Evolutionary conservation across 305 asterid genomes (phyloP).

Genomic region (Solanum chacoense): DNA sequence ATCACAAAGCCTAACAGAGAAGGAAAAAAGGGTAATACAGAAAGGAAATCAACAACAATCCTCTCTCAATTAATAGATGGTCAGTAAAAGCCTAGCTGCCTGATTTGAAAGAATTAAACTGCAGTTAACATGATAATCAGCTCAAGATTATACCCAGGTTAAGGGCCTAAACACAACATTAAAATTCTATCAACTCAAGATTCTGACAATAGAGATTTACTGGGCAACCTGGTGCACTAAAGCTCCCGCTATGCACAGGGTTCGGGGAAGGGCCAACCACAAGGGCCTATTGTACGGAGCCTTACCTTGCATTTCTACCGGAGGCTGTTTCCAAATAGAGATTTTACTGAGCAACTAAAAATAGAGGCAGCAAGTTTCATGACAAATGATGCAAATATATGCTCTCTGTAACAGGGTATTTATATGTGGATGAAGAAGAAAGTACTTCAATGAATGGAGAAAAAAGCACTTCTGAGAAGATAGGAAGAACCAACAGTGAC

Average conservation of each 20-base stretch:
- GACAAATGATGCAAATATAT: not conserved
- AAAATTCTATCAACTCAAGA: not conserved
- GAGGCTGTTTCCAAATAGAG: not conserved
- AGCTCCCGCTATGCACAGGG: not conserved
- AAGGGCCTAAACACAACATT: not conserved
- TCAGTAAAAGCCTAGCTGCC: not conserved
- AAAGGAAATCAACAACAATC: not conserved
- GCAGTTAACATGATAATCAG: not conserved
- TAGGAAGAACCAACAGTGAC: not conserved
- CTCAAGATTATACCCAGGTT: not conserved
- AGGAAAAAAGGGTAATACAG: not conserved
- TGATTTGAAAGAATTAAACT: not conserved
- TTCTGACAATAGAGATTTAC: not conserved
- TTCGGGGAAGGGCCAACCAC: not conserved
- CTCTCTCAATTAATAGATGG: not conserved
- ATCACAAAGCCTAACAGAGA: slow-evolving; percentile 70
- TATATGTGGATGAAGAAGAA: not conserved
- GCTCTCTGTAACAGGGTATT: not conserved
- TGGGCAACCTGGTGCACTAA: not conserved
- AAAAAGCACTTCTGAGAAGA: not conserved
- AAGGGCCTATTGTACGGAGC: not conserved
- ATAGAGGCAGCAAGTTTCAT: not conserved
- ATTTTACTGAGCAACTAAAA: not conserved
- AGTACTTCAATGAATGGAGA: not conserved
- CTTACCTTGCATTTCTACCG: not conserved